Percentiles rank a stretch among this genome's conserved stretches.
These are phyloP conservation scores for Trichopus zeylanicus DNA, from an alignment of 116 monocot species.

Conservation along the genomic window DNA sequence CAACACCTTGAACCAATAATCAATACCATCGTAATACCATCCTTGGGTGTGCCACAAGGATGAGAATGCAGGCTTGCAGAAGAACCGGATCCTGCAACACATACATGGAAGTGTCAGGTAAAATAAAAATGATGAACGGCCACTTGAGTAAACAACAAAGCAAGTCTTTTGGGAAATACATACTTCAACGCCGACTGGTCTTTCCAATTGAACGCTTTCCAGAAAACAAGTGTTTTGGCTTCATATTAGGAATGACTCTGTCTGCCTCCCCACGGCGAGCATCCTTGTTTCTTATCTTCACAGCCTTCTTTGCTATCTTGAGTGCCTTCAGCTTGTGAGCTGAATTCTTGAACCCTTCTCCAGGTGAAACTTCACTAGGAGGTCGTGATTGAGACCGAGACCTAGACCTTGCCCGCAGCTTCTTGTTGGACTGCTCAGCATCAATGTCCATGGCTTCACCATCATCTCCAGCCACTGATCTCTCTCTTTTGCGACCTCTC, in stretches of 20 bases:
- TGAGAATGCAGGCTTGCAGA: slow-evolving; percentile 28
- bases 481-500: slow-evolving; percentile 47
- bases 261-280: slow-evolving; percentile 57
- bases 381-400: slow-evolving; percentile 37
- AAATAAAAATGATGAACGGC: too few species aligned
- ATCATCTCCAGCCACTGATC: slow-evolving; percentile 22
- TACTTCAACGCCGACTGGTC: slow-evolving; percentile 38
- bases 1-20: too few species aligned
- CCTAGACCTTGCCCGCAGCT: slow-evolving; percentile 22
- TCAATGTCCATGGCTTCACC: slow-evolving; percentile 43
- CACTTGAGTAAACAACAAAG: too few species aligned
- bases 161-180: slow-evolving; percentile 37
- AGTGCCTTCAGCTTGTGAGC: slow-evolving; percentile 38
- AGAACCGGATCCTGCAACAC: too few species aligned
- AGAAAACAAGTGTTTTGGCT: slow-evolving; percentile 64
- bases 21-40: slow-evolving; percentile 40
- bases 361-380: slow-evolving; percentile 39
- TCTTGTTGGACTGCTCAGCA: slow-evolving; percentile 39
- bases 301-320: slow-evolving; percentile 47
- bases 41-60: slow-evolving; percentile 20
- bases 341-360: slow-evolving; percentile 58
- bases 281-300: slow-evolving; percentile 44
- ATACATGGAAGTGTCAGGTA: too few species aligned
- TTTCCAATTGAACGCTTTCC: slow-evolving; percentile 59
- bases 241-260: slow-evolving; percentile 58